phyloP scores from a whole-genome alignment of 139 green algal genomes.

The Desmodesmus armatus region DNA sequence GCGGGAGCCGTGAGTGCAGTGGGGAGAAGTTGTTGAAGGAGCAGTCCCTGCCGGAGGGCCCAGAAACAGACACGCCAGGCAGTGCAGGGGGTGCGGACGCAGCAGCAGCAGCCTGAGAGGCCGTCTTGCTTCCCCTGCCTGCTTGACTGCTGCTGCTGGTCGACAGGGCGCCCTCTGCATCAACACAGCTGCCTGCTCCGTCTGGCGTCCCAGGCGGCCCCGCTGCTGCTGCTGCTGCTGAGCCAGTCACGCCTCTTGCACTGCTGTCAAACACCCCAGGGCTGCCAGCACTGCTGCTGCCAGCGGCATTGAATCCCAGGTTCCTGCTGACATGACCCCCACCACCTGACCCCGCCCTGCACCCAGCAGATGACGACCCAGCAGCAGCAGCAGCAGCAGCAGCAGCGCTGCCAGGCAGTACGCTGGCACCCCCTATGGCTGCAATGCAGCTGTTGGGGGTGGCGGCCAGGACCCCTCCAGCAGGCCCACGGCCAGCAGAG shows the following conservation, averaged over 20 bases:
- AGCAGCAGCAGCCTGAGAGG: neutral
- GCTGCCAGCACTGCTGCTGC: too few relatives aligned
- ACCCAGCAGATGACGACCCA: neutral
- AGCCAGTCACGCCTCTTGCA: neutral
- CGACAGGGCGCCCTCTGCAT: neutral
- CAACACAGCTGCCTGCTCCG: neutral
- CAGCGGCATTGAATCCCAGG: too few relatives aligned
- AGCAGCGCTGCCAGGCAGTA: neutral
- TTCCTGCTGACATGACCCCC: too few relatives aligned
- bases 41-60: neutral
- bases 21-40: slow-evolving; percentile 10
- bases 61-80: neutral
- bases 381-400: neutral
- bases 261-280: too few relatives aligned
- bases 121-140: neutral
- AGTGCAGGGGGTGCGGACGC: neutral
- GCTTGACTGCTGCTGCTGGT: slow-evolving; percentile 3
- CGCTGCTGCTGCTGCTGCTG: neutral
- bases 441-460: neutral
- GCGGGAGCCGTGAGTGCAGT: slow-evolving; percentile 7
- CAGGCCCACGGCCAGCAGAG: neutral
- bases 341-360: too few relatives aligned
- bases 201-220: neutral
- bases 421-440: neutral
- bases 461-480: neutral